These are phyloP conservation scores for Nepenthes gracilis DNA, from an alignment of 148 eudicot genomes.

Conservation along the genomic window DNA sequence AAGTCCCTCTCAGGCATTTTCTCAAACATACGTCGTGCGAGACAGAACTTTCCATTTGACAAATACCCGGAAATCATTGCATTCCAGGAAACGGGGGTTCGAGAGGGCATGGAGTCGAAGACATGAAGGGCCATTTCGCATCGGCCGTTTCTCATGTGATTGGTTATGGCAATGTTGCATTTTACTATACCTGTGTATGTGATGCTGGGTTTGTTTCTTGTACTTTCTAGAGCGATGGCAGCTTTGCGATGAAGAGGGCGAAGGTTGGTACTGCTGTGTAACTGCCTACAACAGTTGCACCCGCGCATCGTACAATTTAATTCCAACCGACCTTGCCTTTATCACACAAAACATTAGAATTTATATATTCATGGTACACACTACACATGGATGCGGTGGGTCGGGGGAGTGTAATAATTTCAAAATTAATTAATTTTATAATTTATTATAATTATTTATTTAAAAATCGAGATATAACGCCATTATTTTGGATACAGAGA, in stretches of 20 bases:
- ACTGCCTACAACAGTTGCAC: neutral
- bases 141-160: constrained; percentile 43
- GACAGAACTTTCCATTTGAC: constrained; percentile 15
- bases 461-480: too few species aligned
- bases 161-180: constrained; percentile 33
- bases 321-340: too few species aligned
- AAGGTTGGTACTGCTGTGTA: neutral
- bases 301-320: neutral
- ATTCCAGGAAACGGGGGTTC: constrained; percentile 37
- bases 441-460: too few species aligned
- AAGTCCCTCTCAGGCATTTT: constrained; percentile 38
- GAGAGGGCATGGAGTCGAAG: constrained; percentile 29
- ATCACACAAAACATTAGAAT: too few species aligned
- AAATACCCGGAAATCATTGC: constrained; percentile 41
- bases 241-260: neutral
- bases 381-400: too few species aligned
- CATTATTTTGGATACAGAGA: too few species aligned
- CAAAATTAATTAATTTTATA: too few species aligned
- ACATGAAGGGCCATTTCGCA: constrained; percentile 21
- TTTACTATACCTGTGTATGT: constrained; percentile 19
- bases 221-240: neutral
- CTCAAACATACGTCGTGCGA: constrained; percentile 30
- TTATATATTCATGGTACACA: too few species aligned
- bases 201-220: constrained; percentile 1
- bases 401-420: too few species aligned